A percentile compares a stretch with the other conserved stretches of the same genome.
Evolutionary conservation across 2,329 filamentous ascomycete species (phyloP).

Genomic region (Epichloe bromicola): DNA sequence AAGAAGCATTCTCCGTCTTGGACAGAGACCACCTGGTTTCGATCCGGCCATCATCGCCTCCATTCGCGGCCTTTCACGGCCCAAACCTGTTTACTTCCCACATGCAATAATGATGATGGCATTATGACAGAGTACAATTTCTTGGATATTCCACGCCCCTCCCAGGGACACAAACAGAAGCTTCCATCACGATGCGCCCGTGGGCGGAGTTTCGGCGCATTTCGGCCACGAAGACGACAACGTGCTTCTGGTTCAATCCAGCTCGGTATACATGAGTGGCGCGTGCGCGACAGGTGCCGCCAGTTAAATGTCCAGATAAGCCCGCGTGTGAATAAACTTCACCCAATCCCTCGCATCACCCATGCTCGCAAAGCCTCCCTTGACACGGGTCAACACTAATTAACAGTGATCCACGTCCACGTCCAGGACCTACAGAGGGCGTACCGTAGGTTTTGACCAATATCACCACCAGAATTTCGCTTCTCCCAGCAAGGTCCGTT

Average conservation of each 20-base stretch:
- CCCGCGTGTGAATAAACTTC: constrained; percentile 1
- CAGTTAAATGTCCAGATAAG: neutral
- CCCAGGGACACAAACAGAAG: neutral
- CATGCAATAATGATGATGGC: neutral
- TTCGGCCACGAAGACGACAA: constrained; percentile 14
- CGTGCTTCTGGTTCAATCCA: constrained; percentile 7
- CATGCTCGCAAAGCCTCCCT: neutral
- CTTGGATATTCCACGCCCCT: neutral
- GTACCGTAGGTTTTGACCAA: too few species aligned
- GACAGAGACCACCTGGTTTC: too few species aligned
- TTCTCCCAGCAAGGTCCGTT: too few species aligned
- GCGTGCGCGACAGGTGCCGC: neutral
- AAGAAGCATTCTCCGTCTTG: too few species aligned
- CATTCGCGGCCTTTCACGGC: neutral
- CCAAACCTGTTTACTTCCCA: neutral
- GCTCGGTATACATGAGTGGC: neutral
- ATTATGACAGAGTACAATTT: neutral
- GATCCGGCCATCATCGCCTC: neutral
- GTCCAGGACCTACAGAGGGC: neutral
- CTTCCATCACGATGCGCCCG: neutral
- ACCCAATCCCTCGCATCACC: neutral
- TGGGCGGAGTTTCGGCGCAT: constrained; percentile 10
- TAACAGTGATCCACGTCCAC: neutral
- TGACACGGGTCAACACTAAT: neutral
- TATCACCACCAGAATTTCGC: too few species aligned